Conservation (phyloP, 2,329 filamentous ascomycete species). For the Neofusicoccum laricinum region DNA sequence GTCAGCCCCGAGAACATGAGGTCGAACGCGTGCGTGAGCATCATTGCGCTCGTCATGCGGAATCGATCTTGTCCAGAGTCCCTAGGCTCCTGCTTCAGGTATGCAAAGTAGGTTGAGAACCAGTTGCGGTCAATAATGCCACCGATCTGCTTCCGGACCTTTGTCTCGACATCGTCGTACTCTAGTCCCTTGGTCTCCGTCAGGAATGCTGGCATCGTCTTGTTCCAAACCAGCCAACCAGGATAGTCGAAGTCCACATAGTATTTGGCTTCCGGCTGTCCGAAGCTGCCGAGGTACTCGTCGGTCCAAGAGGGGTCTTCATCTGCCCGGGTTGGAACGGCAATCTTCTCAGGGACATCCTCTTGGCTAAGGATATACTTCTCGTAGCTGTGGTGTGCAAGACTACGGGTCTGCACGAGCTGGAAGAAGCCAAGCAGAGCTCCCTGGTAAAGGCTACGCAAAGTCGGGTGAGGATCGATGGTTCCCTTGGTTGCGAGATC, state of each 20-base stretch:
- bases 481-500: constrained; percentile 78
- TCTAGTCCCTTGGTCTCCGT: constrained; percentile 67
- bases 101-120: constrained; percentile 85
- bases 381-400: constrained; percentile 81
- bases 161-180: constrained; percentile 79
- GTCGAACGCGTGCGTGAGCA: constrained; percentile 87
- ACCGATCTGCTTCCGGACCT: constrained; percentile 75
- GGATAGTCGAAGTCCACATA: constrained; percentile 90
- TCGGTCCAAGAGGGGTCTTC: constrained; percentile 74
- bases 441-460: constrained; percentile 77
- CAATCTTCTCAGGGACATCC: constrained; percentile 70
- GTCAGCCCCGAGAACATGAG: constrained; percentile 80
- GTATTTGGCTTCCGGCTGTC: constrained; percentile 74
- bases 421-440: constrained; percentile 75
- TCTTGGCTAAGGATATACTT: constrained; percentile 84
- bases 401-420: constrained; percentile 80
- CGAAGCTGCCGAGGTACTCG: constrained; percentile 74
- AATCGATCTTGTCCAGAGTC: constrained; percentile 81
- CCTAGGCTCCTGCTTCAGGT: constrained; percentile 92
- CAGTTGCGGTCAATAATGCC: constrained; percentile 75
- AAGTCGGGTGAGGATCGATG: constrained; percentile 84
- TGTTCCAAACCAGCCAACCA: constrained; percentile 95
- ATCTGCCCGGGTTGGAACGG: constrained; percentile 64
- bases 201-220: constrained; percentile 76
- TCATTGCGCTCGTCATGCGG: constrained; percentile 80